Conservation (phyloP, 225 moss, liverwort and hornwort genomes). For the Climacium dendroides region DNA sequence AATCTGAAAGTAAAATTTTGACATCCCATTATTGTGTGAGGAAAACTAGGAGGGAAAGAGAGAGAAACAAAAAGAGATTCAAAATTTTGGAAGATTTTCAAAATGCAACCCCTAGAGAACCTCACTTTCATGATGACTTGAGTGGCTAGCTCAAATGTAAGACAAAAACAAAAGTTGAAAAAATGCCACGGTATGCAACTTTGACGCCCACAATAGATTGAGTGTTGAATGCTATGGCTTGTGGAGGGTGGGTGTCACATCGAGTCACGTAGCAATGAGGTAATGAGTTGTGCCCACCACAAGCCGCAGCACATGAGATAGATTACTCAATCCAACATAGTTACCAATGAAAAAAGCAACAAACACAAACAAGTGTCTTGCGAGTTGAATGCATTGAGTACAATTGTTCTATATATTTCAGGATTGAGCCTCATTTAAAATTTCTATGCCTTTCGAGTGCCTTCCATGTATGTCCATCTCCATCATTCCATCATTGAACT, state of each 20-base stretch:
- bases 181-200: background rate
- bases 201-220: background rate
- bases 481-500: background rate
- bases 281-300: background rate
- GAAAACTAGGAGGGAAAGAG: background rate
- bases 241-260: background rate
- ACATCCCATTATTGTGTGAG: background rate
- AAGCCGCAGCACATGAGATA: too few species aligned
- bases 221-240: background rate
- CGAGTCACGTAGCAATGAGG: background rate
- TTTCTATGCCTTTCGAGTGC: too few species aligned
- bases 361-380: background rate
- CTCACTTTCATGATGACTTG: background rate
- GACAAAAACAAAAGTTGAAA: accelerated
- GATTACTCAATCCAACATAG: background rate
- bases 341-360: background rate
- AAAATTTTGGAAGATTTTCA: background rate
- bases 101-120: background rate
- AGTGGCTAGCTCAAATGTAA: background rate
- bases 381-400: background rate
- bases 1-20: background rate
- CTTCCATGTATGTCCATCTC: background rate
- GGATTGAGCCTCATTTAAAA: too few species aligned
- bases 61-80: too few species aligned
- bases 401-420: too few species aligned